These are phyloP conservation scores for Ilex asprella DNA, from an alignment of 257 asterid genomes.

Conservation along the genomic window DNA sequence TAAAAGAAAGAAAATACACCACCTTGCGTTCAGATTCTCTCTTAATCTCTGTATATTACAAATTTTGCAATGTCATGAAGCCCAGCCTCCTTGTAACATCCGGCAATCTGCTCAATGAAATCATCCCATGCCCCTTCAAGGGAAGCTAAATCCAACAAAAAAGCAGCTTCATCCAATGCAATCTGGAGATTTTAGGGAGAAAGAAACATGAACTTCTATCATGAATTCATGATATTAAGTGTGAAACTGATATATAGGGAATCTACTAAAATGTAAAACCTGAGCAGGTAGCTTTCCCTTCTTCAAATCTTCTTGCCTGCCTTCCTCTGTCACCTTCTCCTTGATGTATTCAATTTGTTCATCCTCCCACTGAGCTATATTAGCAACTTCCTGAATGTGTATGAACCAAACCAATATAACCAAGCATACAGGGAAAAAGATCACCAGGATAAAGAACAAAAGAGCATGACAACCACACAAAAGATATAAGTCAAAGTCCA, in stretches of 20 bases:
- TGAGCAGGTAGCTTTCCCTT: slow-evolving; percentile 91
- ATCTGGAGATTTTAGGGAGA: slow-evolving; percentile 33
- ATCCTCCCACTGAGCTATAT: slow-evolving; percentile 87
- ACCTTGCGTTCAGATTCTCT: too few species aligned
- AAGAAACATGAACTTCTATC: too few species aligned
- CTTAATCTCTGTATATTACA: slow-evolving; percentile 54
- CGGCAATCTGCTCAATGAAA: slow-evolving; percentile 54
- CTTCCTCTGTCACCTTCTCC: slow-evolving; percentile 86
- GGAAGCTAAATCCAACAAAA: slow-evolving; percentile 87
- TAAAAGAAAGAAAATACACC: neutral
- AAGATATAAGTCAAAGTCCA: neutral
- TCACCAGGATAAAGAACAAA: slow-evolving; percentile 1
- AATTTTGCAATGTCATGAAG: slow-evolving; percentile 68
- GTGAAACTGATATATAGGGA: neutral
- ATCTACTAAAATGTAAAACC: slow-evolving; percentile 25
- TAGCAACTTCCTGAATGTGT: slow-evolving; percentile 67
- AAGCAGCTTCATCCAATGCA: slow-evolving; percentile 91
- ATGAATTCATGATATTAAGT: too few species aligned
- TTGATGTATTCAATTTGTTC: slow-evolving; percentile 88
- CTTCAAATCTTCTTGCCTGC: slow-evolving; percentile 70
- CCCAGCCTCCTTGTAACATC: slow-evolving; percentile 69
- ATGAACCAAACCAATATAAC: slow-evolving; percentile 2
- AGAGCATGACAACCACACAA: slow-evolving; percentile 1
- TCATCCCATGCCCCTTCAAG: slow-evolving; percentile 87
- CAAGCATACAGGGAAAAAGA: neutral